Evolutionary conservation across 2,329 filamentous ascomycete genomes (phyloP).

Genomic region (Oidium heveae): DNA sequence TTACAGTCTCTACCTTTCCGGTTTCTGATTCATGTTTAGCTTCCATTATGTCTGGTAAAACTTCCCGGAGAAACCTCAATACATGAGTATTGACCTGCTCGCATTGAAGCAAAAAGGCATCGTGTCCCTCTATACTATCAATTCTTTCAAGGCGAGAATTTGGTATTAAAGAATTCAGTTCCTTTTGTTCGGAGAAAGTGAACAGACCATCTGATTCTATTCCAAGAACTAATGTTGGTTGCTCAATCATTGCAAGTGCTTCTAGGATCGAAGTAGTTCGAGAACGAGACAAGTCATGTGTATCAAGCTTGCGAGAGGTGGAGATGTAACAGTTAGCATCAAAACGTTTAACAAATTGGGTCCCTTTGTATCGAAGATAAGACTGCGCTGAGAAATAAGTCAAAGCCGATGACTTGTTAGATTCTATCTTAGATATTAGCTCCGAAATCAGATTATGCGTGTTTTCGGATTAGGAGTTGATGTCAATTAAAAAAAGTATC

Average conservation of each 20-base stretch:
- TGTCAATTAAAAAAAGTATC: background rate
- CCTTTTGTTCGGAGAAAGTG: slow-evolving; percentile 88
- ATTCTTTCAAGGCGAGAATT: slow-evolving; percentile 62
- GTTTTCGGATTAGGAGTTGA: too few species aligned
- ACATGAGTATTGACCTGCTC: slow-evolving; percentile 87
- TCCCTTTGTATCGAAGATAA: slow-evolving; percentile 85
- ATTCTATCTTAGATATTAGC: too few species aligned
- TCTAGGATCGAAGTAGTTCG: slow-evolving; percentile 35
- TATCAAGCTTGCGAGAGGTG: slow-evolving; percentile 92
- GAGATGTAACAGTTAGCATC: slow-evolving; percentile 98
- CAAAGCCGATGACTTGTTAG: slow-evolving; percentile 14
- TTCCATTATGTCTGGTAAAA: slow-evolving; percentile 71
- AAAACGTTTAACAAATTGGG: slow-evolving; percentile 91
- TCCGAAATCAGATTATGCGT: too few species aligned
- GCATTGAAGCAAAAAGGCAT: slow-evolving; percentile 89
- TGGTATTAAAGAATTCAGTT: slow-evolving; percentile 61
- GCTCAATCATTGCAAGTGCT: slow-evolving; percentile 58
- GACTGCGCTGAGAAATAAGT: slow-evolving; percentile 98
- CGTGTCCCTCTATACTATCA: slow-evolving; percentile 82
- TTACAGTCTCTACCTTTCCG: too few species aligned
- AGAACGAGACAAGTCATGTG: slow-evolving; percentile 73
- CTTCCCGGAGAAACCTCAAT: slow-evolving; percentile 56
- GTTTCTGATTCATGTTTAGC: slow-evolving; percentile 17
- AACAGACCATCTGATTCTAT: slow-evolving; percentile 93
- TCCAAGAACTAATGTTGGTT: slow-evolving; percentile 74